Evolutionary conservation across 176 grass and related monocot genomes (phyloP), one percentile per base, ranked within the genome.

Genomic region (Musa troglodytarum): DNA sequence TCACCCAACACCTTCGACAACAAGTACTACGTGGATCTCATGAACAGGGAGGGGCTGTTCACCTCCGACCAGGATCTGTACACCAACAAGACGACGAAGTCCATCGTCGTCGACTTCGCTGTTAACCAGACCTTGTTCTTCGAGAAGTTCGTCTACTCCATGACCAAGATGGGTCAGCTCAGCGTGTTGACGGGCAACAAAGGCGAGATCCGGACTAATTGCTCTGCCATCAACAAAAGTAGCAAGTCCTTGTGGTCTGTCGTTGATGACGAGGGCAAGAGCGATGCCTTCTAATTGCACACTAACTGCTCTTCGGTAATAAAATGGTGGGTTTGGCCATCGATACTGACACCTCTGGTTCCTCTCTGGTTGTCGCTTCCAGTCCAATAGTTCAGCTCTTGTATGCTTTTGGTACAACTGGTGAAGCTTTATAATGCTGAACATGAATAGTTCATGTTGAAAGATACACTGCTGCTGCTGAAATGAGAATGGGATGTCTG

Each of bases 21-120:
- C 92, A 88, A 88, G 81, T 96, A 96, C 85, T 96, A 96, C 75
- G 70, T 96, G 1, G 88, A 88, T 77, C 81, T 96, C 68, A 2
- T 85, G 1, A 91, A 91, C 83, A 24, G 83, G 8, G 0, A 96
- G 78, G 92, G 92, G 0, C 78, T 96, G 50, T 96, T 96, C 83
- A 96, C 86, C 28, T 96, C 92, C 20, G 91, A 94, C 85, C 91
- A 94, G 81, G 83, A 84, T 50, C 12, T 94, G 34, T 63, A 72
- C 62, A 58, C 14, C 34, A 24, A 94, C 85, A 3, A n/a, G 7
- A 69, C 19, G 8, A 94, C 85, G 12, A 82, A 15, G 24, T 10
- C 72, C 0, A 12, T 72, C 8, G 91, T 90, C 26, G 2, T 5
- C 2, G 34, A 11, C 9, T 94, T 94, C n/a, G 87, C 87, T 11